Percentiles rank a stretch among this genome's conserved stretches.
phyloP scores from a whole-genome alignment of 1,139 yeast genomes.

The Debaryomyces nepalensis region DNA sequence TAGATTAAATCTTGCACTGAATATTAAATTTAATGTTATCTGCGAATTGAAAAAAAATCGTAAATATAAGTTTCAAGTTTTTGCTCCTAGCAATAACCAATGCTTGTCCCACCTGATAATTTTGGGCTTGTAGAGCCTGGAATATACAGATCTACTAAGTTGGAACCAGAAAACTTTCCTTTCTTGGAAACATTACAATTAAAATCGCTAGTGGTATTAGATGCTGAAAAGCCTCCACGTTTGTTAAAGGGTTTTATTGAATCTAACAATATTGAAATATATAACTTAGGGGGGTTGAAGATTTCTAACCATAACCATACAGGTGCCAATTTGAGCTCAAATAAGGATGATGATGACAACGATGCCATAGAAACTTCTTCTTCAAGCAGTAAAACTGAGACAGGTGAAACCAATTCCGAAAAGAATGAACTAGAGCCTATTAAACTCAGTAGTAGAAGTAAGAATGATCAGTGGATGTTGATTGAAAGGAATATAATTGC shows the following conservation, averaged over 20 bases:
- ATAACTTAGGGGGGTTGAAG: slow-evolving; percentile 51
- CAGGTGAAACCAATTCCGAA: slow-evolving; percentile 4
- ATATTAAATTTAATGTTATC: background rate
- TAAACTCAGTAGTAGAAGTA: slow-evolving; percentile 24
- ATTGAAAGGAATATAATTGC: slow-evolving; percentile 61
- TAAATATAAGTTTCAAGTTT: too few species aligned
- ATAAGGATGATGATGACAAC: slow-evolving; percentile 25
- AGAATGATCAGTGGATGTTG: slow-evolving; percentile 72
- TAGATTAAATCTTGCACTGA: background rate
- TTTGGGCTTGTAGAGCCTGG: slow-evolving; percentile 81
- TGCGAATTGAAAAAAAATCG: slow-evolving; percentile 8
- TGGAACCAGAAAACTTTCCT: slow-evolving; percentile 63
- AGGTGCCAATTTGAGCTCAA: slow-evolving; percentile 24
- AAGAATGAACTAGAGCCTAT: slow-evolving; percentile 22
- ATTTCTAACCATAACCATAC: slow-evolving; percentile 48
- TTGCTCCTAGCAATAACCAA: slow-evolving; percentile 29
- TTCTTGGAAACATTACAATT: slow-evolving; percentile 66
- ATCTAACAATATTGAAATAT: slow-evolving; percentile 47
- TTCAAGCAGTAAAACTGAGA: slow-evolving; percentile 8
- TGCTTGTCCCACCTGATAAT: slow-evolving; percentile 81
- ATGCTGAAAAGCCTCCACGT: slow-evolving; percentile 74
- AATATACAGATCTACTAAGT: slow-evolving; percentile 59
- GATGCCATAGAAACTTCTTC: slow-evolving; percentile 17
- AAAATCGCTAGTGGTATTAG: slow-evolving; percentile 62
- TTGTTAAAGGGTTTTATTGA: slow-evolving; percentile 51